phyloP scores from a whole-genome alignment of 495 filamentous ascomycete species.

The Talaromyces thailandensis region DNA sequence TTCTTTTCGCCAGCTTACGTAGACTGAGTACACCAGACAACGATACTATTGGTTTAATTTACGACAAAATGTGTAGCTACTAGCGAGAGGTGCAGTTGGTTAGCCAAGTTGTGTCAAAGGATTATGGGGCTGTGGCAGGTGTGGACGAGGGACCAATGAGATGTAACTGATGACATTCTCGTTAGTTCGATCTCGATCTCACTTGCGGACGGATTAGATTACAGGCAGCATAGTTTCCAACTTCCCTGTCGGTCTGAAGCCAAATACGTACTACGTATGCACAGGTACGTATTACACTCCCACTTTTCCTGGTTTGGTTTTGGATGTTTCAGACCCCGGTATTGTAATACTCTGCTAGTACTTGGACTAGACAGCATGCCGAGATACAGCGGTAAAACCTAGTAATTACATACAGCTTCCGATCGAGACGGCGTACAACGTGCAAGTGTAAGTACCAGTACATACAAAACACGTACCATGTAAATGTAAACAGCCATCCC shows the following conservation, averaged over 20 bases:
- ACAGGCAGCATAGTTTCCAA: not conserved
- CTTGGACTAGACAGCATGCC: not conserved
- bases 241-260: not conserved
- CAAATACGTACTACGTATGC: not conserved
- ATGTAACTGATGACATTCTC: not conserved
- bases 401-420: not conserved
- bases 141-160: not conserved
- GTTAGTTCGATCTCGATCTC: not conserved
- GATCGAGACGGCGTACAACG: not conserved
- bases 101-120: not conserved
- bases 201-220: too few species aligned
- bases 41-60: not conserved
- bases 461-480: not conserved
- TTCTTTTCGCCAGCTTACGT: not conserved
- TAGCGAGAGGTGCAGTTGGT: too few species aligned
- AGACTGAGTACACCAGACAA: not conserved
- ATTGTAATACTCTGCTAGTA: not conserved
- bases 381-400: not conserved
- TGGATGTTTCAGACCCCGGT: not conserved
- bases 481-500: not conserved
- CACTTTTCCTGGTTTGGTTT: not conserved
- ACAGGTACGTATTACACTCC: not conserved
- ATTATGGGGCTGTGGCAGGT: not conserved
- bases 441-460: not conserved
- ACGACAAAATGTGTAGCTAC: not conserved